Evolutionary conservation across 257 asterid genomes (phyloP).

Genomic region (Salvia rosmarinus): DNA sequence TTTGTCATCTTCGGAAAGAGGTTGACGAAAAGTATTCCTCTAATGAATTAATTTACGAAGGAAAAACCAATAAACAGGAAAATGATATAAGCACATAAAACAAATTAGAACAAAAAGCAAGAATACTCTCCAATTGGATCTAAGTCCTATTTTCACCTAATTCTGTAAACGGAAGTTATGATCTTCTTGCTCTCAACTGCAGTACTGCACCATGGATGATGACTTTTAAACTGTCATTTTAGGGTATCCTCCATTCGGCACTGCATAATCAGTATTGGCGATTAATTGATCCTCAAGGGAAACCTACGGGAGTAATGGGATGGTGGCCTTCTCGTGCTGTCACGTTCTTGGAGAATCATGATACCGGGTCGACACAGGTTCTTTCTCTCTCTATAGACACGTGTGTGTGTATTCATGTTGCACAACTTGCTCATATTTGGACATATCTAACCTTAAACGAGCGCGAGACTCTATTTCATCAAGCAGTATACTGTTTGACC

Average conservation of each 20-base stretch:
- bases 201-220: conserved; percentile 13
- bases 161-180: neutral
- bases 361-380: conserved; percentile 71
- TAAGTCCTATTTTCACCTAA: neutral
- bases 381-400: neutral
- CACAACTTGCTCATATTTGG: neutral
- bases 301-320: conserved; percentile 71
- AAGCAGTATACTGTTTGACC: neutral
- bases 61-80: neutral
- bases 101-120: neutral
- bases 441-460: neutral
- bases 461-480: neutral
- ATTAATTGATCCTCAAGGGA: conserved; percentile 58
- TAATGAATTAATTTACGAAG: neutral
- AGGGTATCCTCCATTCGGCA: conserved; percentile 31
- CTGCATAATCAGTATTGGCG: conserved; percentile 50
- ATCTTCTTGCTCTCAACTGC: conserved; percentile 8
- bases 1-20: neutral
- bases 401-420: neutral
- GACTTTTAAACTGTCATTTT: neutral
- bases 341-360: conserved; percentile 66
- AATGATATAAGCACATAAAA: neutral
- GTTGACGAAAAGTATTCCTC: neutral
- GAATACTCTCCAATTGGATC: neutral
- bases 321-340: conserved; percentile 78